phyloP scores from a whole-genome alignment of 148 eudicot species.

The Heliamphora exappendiculata region DNA sequence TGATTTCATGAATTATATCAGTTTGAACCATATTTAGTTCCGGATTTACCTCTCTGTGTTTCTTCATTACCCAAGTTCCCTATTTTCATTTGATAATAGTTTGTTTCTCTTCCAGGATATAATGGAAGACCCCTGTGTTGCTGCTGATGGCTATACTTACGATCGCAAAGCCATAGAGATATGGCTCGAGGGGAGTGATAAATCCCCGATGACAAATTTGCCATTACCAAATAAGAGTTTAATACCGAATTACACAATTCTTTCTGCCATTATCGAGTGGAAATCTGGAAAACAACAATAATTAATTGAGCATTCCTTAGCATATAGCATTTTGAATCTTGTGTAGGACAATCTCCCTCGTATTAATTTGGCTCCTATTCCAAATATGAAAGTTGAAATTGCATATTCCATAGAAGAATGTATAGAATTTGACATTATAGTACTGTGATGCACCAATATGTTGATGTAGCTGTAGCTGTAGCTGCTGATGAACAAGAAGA shows the following conservation, averaged over 20 bases:
- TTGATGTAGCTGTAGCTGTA: no score
- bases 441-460: neutral
- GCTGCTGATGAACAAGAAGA: no score
- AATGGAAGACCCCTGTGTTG: conserved; percentile 86
- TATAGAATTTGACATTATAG: neutral
- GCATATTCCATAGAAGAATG: neutral
- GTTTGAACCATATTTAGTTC: neutral
- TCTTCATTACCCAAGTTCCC: neutral
- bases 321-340: conserved; percentile 1
- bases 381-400: neutral
- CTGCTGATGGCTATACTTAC: conserved; percentile 85
- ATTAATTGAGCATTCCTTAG: neutral
- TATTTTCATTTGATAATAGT: neutral
- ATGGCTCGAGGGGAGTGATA: conserved; percentile 64
- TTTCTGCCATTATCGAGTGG: conserved; percentile 72
- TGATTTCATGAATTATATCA: neutral
- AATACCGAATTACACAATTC: conserved; percentile 63
- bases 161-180: conserved; percentile 69
- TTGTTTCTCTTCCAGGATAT: conserved; percentile 41
- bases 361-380: neutral
- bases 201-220: conserved; percentile 69
- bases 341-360: neutral
- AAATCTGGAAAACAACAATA: conserved; percentile 13
- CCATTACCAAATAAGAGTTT: conserved; percentile 48
- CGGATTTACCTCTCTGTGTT: neutral